Conservation (phyloP, 1,284 basidiomycete genomes). For the Ceratobasidium sp. region DNA sequence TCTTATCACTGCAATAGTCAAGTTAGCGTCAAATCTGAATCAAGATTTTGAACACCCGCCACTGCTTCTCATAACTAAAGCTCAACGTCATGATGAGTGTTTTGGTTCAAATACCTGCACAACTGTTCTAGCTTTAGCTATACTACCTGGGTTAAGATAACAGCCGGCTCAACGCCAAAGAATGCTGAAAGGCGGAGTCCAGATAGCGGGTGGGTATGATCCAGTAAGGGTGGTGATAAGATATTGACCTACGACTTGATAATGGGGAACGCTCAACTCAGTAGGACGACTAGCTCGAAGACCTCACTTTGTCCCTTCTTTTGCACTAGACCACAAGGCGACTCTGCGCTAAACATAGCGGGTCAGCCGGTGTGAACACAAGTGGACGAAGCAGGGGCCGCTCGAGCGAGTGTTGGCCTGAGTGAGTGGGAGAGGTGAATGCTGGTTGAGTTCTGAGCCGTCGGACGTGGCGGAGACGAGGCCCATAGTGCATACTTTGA, state of each 20-base stretch:
- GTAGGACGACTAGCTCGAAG: background rate
- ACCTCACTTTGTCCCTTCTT: background rate
- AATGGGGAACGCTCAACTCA: background rate
- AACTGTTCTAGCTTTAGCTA: too few species aligned
- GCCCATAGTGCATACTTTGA: background rate
- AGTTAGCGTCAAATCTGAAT: too few species aligned
- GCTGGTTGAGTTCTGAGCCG: background rate
- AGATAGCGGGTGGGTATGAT: background rate
- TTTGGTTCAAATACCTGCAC: too few species aligned
- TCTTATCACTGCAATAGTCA: too few species aligned
- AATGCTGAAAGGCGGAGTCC: too few species aligned
- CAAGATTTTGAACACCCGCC: too few species aligned
- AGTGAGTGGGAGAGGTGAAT: background rate
- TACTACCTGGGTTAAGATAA: too few species aligned
- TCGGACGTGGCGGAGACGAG: background rate
- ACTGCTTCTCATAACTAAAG: too few species aligned
- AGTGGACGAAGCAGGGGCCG: background rate
- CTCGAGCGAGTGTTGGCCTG: background rate
- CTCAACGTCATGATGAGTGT: too few species aligned
- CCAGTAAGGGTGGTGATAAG: background rate
- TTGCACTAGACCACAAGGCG: background rate
- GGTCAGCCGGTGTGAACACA: background rate
- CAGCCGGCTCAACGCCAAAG: too few species aligned
- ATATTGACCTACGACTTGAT: background rate
- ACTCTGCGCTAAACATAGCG: background rate